Base-by-base conservation (phyloP, 139 green algal genomes). In the Ettlia oleoabundans region DNA sequence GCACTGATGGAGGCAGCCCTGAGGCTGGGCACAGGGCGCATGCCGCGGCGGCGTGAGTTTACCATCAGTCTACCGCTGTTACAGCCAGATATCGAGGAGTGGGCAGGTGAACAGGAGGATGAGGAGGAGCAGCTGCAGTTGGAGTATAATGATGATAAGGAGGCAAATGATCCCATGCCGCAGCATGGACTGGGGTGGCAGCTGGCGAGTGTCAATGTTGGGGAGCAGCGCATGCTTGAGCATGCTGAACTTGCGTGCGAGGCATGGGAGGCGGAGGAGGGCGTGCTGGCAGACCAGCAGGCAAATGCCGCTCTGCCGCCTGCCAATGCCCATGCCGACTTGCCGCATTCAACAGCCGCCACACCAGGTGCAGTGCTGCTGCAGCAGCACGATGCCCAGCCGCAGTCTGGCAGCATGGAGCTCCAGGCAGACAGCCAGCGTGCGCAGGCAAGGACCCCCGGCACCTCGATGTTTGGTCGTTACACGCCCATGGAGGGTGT, bases 401-500 rank as follows among this genome's bases (percentile, higher is more conserved):
- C 24, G 18, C 42, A n/a, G n/a, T n/a, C n/a, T n/a, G n/a, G n/a
- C n/a, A n/a, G n/a, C n/a, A n/a, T 51, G 65, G 65, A 42, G 10
- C n/a, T n/a, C n/a, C 35, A 32, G 47, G n/a, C 69, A 41, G 69
- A 51, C 69, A 70, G 75, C 58, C 75, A 81, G 75, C 75, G 18
- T 9, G 75, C 28, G 38, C 76, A 82, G 76, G 62, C 42, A 2
- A 35, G 32, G 32, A 78, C 79, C 24, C 68, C 79, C 5, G 79
- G 28, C 38, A 53, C 38, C 40, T 61, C 68, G n/a, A 52, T 79
- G 79, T 33, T 65, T 8, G 78, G 78, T 43, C 65, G 65, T 2
- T 74, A 82, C 42, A 87, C 66, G 7, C 78, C 78, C 21, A 71
- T 86, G 72, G 83, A 86, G 80, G 83, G 83, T 9, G 76, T 87